These are phyloP conservation scores for Colletotrichum sansevieriae DNA, from an alignment of 2,329 filamentous ascomycete genomes.

Conservation along the genomic window DNA sequence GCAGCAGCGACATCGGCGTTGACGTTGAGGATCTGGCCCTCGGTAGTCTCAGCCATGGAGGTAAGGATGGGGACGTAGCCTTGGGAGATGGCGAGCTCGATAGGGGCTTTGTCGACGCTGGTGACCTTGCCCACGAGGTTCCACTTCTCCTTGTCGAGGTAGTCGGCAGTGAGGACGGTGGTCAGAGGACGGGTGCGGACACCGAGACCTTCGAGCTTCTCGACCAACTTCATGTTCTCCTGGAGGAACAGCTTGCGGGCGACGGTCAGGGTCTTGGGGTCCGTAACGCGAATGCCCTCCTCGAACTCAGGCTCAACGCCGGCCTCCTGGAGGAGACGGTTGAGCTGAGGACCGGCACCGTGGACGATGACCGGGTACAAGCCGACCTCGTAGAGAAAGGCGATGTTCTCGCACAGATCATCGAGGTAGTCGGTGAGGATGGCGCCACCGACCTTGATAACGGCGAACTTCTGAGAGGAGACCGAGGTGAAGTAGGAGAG, in stretches of 20 bases:
- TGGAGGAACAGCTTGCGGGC: constrained; percentile 94
- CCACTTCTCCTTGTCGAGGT: constrained; percentile 96
- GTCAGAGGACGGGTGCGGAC: constrained; percentile 91
- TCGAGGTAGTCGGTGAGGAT: constrained; percentile 96
- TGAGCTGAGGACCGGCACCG: constrained; percentile 94
- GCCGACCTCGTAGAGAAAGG: constrained; percentile 94
- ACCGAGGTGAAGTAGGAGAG: constrained; percentile 97
- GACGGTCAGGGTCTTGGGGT: constrained; percentile 92
- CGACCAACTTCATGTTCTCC: constrained; percentile 93
- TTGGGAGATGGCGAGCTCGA: constrained; percentile 90
- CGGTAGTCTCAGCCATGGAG: constrained; percentile 93
- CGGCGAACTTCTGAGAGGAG: constrained; percentile 95
- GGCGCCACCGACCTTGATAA: constrained; percentile 97
- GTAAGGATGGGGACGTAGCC: constrained; percentile 94
- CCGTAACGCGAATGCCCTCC: constrained; percentile 95
- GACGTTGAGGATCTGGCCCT: constrained; percentile 95
- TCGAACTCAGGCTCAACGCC: constrained; percentile 96
- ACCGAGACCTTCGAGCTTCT: constrained; percentile 90
- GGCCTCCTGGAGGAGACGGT: constrained; percentile 88
- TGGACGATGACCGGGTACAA: constrained; percentile 97
- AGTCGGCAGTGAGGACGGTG: constrained; percentile 92
- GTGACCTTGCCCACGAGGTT: constrained; percentile 96
- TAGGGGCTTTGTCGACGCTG: constrained; percentile 88
- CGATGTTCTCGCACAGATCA: constrained; percentile 88
- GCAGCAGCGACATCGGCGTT: constrained; percentile 97